Percentiles rank a stretch among this genome's conserved stretches.
These are phyloP conservation scores for Murraya koenigii DNA, from an alignment of 345 rosid genomes.

Conservation along the genomic window DNA sequence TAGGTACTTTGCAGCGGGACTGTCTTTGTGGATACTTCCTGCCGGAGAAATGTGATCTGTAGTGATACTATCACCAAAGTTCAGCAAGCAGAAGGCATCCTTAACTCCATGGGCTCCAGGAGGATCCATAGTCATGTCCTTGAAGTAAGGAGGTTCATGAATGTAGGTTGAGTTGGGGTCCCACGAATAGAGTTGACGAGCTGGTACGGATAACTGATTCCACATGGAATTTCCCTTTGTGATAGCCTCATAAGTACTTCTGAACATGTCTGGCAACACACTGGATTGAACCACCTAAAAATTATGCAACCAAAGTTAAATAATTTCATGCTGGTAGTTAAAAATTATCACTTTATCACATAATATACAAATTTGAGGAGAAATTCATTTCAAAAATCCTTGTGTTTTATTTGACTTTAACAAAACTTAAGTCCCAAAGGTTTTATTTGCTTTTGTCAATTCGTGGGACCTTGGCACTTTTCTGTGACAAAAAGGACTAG, in stretches of 20 bases:
- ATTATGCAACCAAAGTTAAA: constrained; percentile 16
- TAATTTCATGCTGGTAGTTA: constrained; percentile 2
- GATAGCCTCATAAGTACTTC: constrained; percentile 83
- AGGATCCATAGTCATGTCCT: constrained; percentile 87
- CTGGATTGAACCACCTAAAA: constrained; percentile 82
- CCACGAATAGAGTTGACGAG: constrained; percentile 63
- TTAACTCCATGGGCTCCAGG: constrained; percentile 88
- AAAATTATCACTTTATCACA: background rate
- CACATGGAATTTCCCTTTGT: constrained; percentile 96
- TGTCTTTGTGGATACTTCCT: constrained; percentile 94
- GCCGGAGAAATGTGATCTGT: constrained; percentile 99
- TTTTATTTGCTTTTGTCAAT: background rate
- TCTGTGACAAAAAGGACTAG: background rate
- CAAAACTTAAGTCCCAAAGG: background rate
- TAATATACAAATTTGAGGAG: background rate
- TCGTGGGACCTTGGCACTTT: background rate
- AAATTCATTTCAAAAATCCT: background rate
- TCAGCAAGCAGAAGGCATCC: constrained; percentile 92
- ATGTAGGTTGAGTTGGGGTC: constrained; percentile 90
- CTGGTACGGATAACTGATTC: constrained; percentile 76
- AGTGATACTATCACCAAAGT: constrained; percentile 95
- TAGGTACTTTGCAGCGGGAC: constrained; percentile 89
- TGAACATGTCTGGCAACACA: constrained; percentile 95
- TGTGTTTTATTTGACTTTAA: background rate
- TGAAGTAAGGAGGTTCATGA: constrained; percentile 97